Evolutionary conservation across 1,139 yeast genomes (phyloP).

Genomic region (Lodderomyces theae): DNA sequence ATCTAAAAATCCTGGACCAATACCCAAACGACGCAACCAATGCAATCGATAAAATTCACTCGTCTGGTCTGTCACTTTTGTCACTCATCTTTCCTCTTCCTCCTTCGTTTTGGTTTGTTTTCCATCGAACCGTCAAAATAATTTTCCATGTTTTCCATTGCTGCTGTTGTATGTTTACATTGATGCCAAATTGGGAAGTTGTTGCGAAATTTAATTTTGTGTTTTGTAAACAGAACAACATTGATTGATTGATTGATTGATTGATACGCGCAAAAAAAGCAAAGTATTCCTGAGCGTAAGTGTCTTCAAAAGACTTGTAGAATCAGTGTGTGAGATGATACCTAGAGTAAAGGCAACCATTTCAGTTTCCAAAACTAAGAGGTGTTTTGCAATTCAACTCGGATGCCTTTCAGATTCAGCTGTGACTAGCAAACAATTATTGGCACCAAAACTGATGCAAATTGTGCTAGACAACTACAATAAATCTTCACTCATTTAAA

Average conservation of each 20-base stretch:
- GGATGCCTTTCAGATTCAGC: no score
- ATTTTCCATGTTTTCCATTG: not conserved
- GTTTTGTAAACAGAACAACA: constrained; percentile 2
- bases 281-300: no score
- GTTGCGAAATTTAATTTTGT: not conserved
- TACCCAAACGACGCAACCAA: not conserved
- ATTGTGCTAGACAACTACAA: no score
- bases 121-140: not conserved
- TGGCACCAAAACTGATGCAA: no score
- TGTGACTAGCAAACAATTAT: not conserved
- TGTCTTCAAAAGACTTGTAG: no score
- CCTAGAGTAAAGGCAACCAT: no score
- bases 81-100: not conserved
- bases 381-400: no score
- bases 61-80: not conserved
- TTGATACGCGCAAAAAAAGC: not conserved
- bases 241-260: no score
- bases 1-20: not conserved
- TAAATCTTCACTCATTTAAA: no score
- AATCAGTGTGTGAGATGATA: no score
- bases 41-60: not conserved
- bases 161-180: constrained; percentile 1
- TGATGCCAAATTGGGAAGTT: constrained; percentile 1
- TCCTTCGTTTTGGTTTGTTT: not conserved
- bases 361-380: no score